Conservation (phyloP, 2,329 filamentous ascomycete genomes). For the Diaporthe batatas region DNA sequence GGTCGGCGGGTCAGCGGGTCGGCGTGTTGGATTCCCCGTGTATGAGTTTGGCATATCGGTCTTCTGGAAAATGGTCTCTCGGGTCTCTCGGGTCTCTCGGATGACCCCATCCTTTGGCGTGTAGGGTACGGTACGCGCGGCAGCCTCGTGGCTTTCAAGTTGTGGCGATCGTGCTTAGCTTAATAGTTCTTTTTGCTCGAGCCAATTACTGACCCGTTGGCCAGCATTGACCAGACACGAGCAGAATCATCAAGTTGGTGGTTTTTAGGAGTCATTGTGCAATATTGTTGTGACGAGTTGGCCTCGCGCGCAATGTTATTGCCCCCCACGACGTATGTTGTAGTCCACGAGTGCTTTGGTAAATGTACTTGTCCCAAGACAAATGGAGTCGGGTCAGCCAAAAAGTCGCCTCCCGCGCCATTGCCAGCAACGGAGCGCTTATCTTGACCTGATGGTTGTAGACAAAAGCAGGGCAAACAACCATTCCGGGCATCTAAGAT, state of each 20-base stretch:
- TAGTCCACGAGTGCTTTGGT: not conserved
- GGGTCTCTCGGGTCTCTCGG: slow-evolving; percentile 31
- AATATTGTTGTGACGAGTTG: not conserved
- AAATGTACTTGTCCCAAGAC: not conserved
- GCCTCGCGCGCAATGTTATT: not conserved
- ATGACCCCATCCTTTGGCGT: slow-evolving; percentile 17
- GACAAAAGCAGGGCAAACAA: not conserved
- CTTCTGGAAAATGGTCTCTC: slow-evolving; percentile 30
- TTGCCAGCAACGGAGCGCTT: not conserved
- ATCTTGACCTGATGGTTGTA: not conserved
- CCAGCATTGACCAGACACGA: not conserved
- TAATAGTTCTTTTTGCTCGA: slow-evolving; percentile 9
- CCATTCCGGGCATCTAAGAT: not conserved
- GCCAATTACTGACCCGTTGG: slow-evolving; percentile 22
- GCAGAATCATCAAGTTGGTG: too few species aligned
- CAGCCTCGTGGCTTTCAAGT: slow-evolving; percentile 11
- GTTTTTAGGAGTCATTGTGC: not conserved
- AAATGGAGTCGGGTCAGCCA: not conserved
- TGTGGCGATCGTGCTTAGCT: not conserved
- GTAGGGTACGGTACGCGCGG: slow-evolving; percentile 18
- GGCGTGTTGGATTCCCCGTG: slow-evolving; percentile 3
- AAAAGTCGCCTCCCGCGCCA: not conserved
- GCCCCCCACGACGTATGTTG: not conserved
- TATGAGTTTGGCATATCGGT: slow-evolving; percentile 29
- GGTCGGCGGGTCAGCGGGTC: slow-evolving; percentile 27